A percentile compares a stretch with the other conserved stretches of the same genome.
phyloP scores from a whole-genome alignment of 2,329 filamentous ascomycete genomes.

The Boeremia lycopersici region DNA sequence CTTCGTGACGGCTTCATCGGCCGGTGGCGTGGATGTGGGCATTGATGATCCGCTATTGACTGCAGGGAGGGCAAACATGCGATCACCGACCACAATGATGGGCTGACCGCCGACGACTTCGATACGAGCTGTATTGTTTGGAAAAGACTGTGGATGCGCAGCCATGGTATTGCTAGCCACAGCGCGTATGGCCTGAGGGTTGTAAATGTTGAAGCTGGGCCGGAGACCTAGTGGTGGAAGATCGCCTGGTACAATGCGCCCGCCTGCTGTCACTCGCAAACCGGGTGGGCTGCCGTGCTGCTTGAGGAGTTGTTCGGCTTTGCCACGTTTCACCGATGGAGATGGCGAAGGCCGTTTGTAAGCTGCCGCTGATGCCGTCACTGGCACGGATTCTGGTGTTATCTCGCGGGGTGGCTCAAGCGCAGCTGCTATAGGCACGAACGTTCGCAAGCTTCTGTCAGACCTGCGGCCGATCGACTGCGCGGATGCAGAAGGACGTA shows the following conservation, averaged over 20 bases:
- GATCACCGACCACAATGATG: conserved; percentile 39
- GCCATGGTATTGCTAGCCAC: conserved; percentile 32
- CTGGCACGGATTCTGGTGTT: conserved; percentile 12
- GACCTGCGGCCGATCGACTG: conserved; percentile 33
- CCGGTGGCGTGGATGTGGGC: conserved; percentile 12
- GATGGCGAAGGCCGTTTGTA: conserved; percentile 54
- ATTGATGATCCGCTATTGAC: conserved; percentile 25
- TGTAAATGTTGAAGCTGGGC: conserved; percentile 40
- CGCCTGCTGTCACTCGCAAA: conserved; percentile 58
- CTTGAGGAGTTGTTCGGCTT: conserved; percentile 57
- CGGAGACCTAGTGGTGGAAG: conserved; percentile 41
- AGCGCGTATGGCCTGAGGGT: conserved; percentile 30
- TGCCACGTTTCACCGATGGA: conserved; percentile 57
- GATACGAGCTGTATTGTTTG: conserved; percentile 31
- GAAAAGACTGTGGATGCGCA: conserved; percentile 27
- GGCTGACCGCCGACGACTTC: conserved; percentile 41
- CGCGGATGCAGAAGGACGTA: conserved; percentile 49
- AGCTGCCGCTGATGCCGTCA: conserved; percentile 21
- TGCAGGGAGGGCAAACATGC: conserved; percentile 40
- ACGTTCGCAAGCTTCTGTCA: conserved; percentile 33
- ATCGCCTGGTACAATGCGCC: conserved; percentile 58
- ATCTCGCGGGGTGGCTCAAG: conserved; percentile 19
- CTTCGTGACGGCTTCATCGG: conserved; percentile 25
- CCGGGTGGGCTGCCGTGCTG: conserved; percentile 59
- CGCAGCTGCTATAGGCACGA: conserved; percentile 23